Evolutionary conservation across 192 early-diverging fungal genomes (phyloP).

Genomic region (Chytriomyces hyalinus): DNA sequence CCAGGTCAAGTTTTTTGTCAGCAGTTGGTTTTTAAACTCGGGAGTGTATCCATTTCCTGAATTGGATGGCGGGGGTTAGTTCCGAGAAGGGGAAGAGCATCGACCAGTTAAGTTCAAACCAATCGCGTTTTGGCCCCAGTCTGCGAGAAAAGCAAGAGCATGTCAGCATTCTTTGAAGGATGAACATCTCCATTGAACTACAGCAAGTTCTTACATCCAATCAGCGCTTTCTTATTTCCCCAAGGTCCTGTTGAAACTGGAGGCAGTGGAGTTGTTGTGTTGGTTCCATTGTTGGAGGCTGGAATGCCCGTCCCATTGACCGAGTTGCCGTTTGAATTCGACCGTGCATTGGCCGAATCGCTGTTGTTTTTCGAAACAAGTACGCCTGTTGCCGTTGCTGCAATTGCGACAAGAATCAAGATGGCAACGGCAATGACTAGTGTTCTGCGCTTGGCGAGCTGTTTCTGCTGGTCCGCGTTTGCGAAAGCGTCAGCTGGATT

Average conservation of each 20-base stretch:
- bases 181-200: background rate
- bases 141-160: background rate
- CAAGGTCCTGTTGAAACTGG: background rate
- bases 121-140: background rate
- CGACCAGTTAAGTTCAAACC: background rate
- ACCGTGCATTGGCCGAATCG: background rate
- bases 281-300: background rate
- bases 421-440: background rate
- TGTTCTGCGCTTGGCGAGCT: no score
- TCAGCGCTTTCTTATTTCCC: background rate
- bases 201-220: background rate
- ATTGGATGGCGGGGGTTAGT: no score
- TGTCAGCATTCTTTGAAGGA: background rate
- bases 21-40: background rate
- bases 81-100: no score
- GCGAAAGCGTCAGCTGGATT: no score
- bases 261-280: background rate
- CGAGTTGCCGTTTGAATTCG: background rate
- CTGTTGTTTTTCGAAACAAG: background rate
- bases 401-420: background rate
- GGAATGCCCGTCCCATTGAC: background rate
- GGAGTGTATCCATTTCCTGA: constrained; percentile 25
- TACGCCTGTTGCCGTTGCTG: background rate
- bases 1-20: background rate
- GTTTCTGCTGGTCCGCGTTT: no score